A percentile compares a stretch with the other conserved stretches of the same genome.
phyloP scores from a whole-genome alignment of 2,329 filamentous ascomycete species.

The Aspergillus intermedius region DNA sequence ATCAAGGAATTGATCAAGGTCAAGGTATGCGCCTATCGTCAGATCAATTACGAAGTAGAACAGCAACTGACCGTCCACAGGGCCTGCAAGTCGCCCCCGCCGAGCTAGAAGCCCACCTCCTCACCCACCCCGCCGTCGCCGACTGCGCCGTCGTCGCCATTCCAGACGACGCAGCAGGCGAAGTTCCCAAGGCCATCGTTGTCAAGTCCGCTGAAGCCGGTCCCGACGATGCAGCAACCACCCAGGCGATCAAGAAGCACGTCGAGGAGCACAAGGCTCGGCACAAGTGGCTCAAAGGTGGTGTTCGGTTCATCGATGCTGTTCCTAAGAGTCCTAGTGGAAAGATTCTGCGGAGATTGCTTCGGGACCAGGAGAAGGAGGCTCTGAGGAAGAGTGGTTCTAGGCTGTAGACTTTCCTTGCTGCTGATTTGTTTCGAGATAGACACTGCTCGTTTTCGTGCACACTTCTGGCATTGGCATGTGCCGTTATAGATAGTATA shows the following conservation, averaged over 20 bases:
- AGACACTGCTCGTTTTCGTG: slow-evolving; percentile 1
- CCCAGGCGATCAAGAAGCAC: slow-evolving; percentile 49
- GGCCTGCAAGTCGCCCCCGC: slow-evolving; percentile 78
- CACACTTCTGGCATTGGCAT: not conserved
- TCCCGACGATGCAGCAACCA: slow-evolving; percentile 46
- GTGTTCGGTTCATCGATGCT: slow-evolving; percentile 51
- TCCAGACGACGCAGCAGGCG: slow-evolving; percentile 56
- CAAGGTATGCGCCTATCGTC: slow-evolving; percentile 52
- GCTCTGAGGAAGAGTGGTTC: slow-evolving; percentile 56
- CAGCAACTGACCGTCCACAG: slow-evolving; percentile 33
- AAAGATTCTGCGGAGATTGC: slow-evolving; percentile 56
- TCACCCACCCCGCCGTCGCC: slow-evolving; percentile 66
- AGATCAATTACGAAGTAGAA: not conserved
- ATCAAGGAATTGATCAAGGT: slow-evolving; percentile 75
- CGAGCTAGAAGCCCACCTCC: slow-evolving; percentile 72
- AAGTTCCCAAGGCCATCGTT: slow-evolving; percentile 59
- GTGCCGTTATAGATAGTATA: not conserved
- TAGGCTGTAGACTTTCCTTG: slow-evolving; percentile 51
- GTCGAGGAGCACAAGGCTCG: slow-evolving; percentile 56
- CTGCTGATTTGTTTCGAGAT: not conserved
- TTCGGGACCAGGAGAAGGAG: slow-evolving; percentile 70
- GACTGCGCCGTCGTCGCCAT: slow-evolving; percentile 75
- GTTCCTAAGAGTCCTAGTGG: slow-evolving; percentile 58
- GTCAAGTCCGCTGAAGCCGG: slow-evolving; percentile 52
- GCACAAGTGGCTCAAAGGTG: slow-evolving; percentile 58